These are phyloP conservation scores for Fusarium longipes DNA, from an alignment of 2,329 filamentous ascomycete species.

Conservation along the genomic window DNA sequence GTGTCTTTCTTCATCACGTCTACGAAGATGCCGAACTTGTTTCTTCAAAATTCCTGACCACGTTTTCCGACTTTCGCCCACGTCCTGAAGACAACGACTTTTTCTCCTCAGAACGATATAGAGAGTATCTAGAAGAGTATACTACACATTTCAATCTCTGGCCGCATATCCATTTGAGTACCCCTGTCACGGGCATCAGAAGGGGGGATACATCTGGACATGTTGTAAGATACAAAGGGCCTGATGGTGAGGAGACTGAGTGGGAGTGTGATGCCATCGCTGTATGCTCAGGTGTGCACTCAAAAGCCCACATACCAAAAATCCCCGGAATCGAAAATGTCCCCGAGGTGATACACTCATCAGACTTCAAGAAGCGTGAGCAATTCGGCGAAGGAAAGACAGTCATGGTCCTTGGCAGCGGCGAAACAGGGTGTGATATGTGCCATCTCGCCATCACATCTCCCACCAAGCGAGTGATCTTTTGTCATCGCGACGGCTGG, in stretches of 20 bases:
- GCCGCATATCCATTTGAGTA: background rate
- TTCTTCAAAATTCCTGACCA: slow-evolving; percentile 2
- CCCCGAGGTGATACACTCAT: background rate
- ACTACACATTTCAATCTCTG: background rate
- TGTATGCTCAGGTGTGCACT: background rate
- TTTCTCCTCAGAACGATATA: background rate
- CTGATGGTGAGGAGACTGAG: background rate
- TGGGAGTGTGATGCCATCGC: slow-evolving; percentile 10
- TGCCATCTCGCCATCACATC: slow-evolving; percentile 11
- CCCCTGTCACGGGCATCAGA: background rate
- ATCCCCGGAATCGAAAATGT: background rate
- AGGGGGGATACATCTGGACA: background rate
- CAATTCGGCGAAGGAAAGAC: background rate
- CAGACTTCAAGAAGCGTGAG: background rate
- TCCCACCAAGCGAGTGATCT: background rate
- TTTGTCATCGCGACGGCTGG: slow-evolving; percentile 10
- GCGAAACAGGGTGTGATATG: slow-evolving; percentile 1
- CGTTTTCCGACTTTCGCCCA: slow-evolving; percentile 3
- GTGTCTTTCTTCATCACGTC: background rate
- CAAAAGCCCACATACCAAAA: background rate
- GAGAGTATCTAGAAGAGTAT: slow-evolving; percentile 1
- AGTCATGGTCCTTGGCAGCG: slow-evolving; percentile 1
- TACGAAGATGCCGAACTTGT: slow-evolving; percentile 1
- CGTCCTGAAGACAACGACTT: background rate
- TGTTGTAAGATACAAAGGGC: background rate